Percentiles rank a stretch among this genome's conserved stretches.
Evolutionary conservation across 176 grass and related monocot species (phyloP).

Genomic region (Carex littledalei): DNA sequence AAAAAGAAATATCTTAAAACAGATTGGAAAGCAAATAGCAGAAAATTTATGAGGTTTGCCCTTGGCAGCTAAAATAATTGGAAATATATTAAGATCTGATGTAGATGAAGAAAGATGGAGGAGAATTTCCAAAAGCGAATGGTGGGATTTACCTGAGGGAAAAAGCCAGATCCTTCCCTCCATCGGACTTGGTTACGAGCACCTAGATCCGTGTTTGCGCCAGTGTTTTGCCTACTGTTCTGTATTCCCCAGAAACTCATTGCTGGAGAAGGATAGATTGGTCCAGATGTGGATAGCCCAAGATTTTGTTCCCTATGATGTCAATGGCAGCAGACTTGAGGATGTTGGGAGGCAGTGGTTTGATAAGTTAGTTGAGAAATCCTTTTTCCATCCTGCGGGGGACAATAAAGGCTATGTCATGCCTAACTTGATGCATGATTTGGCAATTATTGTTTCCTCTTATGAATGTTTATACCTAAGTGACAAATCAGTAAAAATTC

Average conservation of each 20-base stretch:
- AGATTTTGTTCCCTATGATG: conserved; percentile 29
- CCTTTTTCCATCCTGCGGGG: conserved; percentile 35
- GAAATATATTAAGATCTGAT: conserved; percentile 10
- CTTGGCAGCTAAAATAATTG: conserved; percentile 13
- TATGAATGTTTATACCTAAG: conserved; percentile 35
- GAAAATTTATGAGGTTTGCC: conserved; percentile 25
- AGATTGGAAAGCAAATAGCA: conserved; percentile 10
- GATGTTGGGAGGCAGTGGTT: conserved; percentile 41
- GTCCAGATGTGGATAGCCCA: conserved; percentile 53
- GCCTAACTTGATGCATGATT: conserved; percentile 46
- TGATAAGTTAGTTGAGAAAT: conserved; percentile 35
- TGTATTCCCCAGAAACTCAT: conserved; percentile 34
- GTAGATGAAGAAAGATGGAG: conserved; percentile 20
- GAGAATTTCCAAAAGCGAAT: conserved; percentile 29
- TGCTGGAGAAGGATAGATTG: conserved; percentile 28
- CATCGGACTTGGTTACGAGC: conserved; percentile 29
- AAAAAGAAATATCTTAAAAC: background rate
- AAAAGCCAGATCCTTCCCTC: conserved; percentile 21
- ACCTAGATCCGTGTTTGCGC: conserved; percentile 28
- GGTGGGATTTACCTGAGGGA: conserved; percentile 30
- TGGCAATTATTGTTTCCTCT: conserved; percentile 39
- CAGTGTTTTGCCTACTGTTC: conserved; percentile 42
- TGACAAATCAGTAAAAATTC: conserved; percentile 19
- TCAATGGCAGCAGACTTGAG: conserved; percentile 12
- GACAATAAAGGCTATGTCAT: conserved; percentile 33